Evolutionary conservation across 2,329 filamentous ascomycete genomes (phyloP), one percentile per base, ranked within the genome.

Genomic region (Xylariaceae sp.): DNA sequence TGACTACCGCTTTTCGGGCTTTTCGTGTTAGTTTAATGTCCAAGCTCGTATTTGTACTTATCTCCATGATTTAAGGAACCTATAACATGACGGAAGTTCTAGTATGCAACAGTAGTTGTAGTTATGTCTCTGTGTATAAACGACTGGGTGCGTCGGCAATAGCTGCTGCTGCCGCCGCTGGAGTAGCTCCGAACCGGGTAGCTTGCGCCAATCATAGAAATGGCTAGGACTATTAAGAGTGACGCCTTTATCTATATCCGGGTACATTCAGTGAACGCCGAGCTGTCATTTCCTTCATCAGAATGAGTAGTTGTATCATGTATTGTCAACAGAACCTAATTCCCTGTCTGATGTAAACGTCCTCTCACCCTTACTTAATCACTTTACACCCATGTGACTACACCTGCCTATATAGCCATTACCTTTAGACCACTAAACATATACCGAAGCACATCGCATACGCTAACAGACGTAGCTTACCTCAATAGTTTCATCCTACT

Each of bases 131-230:
- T n/a, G n/a, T n/a, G n/a, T n/a, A n/a, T n/a, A n/a, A n/a, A n/a
- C n/a, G n/a, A n/a, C n/a, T n/a, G n/a, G n/a, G n/a, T n/a, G n/a
- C n/a, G n/a, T n/a, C n/a, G n/a, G n/a, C n/a, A n/a, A n/a, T n/a
- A n/a, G n/a, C n/a, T n/a, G n/a, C n/a, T n/a, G n/a, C n/a, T n/a
- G n/a, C n/a, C n/a, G n/a, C n/a, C 13, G n/a, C 21, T 8, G 6
- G 30, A 46, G 32, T 46, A 46, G 23, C 27, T 26, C 43, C 43
- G 43, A 46, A 36, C 43, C 32, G 43, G 42, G 20, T 8, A n/a
- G n/a, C n/a, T n/a, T n/a, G 5, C 10, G 20, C 43, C n/a, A 46
- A 35, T 30, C 44, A 26, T 26, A 23, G 33, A 47, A 23, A 47
- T 37, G 29, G 24, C 4, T 33, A 24, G 47, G 39, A 32, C 24